Conservation (phyloP, 768 basidiomycete species). For the Trametes meyenii region DNA sequence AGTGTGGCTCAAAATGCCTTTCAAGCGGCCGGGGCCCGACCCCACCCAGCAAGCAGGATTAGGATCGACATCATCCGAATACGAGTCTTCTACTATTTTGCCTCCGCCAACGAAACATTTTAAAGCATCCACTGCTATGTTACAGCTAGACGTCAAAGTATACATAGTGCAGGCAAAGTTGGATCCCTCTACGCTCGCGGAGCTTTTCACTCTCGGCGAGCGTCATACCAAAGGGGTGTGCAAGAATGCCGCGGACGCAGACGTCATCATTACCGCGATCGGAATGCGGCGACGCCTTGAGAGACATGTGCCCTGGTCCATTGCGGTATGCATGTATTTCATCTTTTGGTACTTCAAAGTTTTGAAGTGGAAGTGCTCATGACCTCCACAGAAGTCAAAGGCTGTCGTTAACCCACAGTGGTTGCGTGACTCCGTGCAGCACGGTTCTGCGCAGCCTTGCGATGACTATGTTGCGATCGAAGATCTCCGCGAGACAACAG, state of each 20-base stretch:
- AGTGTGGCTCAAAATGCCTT: conserved; percentile 23
- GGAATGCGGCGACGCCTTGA: conserved; percentile 69
- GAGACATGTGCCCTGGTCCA: conserved; percentile 65
- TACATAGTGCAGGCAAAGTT: conserved; percentile 37
- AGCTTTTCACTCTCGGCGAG: conserved; percentile 35
- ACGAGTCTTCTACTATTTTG: conserved; percentile 1
- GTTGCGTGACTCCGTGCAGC: conserved; percentile 60
- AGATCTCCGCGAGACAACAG: conserved; percentile 51
- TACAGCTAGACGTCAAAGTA: conserved; percentile 22
- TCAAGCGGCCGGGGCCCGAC: conserved; percentile 29
- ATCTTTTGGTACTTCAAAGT: background rate
- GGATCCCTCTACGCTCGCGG: conserved; percentile 27
- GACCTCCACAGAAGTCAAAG: conserved; percentile 53
- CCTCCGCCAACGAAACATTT: conserved; percentile 22
- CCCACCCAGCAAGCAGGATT: conserved; percentile 11
- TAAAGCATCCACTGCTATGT: conserved; percentile 16
- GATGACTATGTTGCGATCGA: conserved; percentile 58
- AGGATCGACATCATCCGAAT: conserved; percentile 13
- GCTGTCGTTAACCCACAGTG: conserved; percentile 72
- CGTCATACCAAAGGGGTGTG: conserved; percentile 39
- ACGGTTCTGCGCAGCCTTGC: conserved; percentile 50
- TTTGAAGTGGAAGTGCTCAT: background rate
- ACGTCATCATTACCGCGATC: conserved; percentile 68
- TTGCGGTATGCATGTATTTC: conserved; percentile 52
- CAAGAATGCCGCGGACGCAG: conserved; percentile 48